phyloP scores from a whole-genome alignment of 495 filamentous ascomycete species.

The Xylaria castorea region DNA sequence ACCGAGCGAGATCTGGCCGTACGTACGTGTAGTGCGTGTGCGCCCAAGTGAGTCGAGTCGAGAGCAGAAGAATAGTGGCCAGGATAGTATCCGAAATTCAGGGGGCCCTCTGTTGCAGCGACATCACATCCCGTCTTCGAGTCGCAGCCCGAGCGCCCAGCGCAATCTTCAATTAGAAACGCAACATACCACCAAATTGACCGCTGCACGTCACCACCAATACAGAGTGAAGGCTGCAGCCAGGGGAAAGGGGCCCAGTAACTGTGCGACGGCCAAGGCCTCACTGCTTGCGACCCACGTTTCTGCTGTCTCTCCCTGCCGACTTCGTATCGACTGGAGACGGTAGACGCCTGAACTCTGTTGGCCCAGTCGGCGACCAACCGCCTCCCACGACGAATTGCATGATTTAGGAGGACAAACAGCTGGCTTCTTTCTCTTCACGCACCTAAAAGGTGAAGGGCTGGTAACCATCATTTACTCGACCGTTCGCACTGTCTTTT shows the following conservation, averaged over 20 bases:
- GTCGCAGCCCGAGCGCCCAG: slow-evolving; percentile 13
- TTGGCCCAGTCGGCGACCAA: slow-evolving; percentile 26
- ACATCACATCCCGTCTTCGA: slow-evolving; percentile 12
- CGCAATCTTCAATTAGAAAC: slow-evolving; percentile 12
- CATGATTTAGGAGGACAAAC: slow-evolving; percentile 14
- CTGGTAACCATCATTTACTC: slow-evolving; percentile 2
- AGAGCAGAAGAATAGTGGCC: slow-evolving; percentile 7
- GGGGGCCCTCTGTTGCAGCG: slow-evolving; percentile 14
- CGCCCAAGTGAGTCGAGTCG: neutral
- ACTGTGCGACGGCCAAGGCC: slow-evolving; percentile 22
- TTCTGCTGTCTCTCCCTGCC: slow-evolving; percentile 17
- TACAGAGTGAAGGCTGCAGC: slow-evolving; percentile 16
- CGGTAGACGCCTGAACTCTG: neutral
- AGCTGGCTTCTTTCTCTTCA: slow-evolving; percentile 10
- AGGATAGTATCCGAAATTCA: slow-evolving; percentile 19
- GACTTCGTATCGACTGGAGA: slow-evolving; percentile 22
- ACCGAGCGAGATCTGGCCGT: slow-evolving; percentile 14
- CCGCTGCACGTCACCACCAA: slow-evolving; percentile 23
- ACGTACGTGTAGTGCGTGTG: slow-evolving; percentile 1
- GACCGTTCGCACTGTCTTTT: slow-evolving; percentile 3
- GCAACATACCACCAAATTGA: slow-evolving; percentile 4
- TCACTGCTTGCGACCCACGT: slow-evolving; percentile 26
- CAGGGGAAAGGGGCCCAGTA: slow-evolving; percentile 14
- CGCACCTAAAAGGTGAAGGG: slow-evolving; percentile 12
- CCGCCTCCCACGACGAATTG: slow-evolving; percentile 17